These are phyloP conservation scores for Stropharia rugosoannulata DNA, from an alignment of 768 basidiomycete genomes.

Conservation along the genomic window DNA sequence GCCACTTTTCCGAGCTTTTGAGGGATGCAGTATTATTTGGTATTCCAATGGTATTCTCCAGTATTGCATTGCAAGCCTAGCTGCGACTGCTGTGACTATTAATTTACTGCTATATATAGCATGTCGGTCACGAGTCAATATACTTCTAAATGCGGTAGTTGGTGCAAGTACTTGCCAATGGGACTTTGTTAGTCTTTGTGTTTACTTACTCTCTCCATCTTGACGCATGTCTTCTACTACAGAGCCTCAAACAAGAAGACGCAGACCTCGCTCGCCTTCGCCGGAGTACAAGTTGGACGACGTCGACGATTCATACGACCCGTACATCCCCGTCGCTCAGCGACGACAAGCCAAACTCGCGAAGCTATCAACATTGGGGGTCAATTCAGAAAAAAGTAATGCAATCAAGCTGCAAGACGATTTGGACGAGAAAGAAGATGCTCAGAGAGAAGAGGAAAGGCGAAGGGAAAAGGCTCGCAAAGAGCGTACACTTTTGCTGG, in stretches of 20 bases:
- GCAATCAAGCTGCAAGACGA: slow-evolving; percentile 55
- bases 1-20: neutral
- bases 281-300: slow-evolving; percentile 63
- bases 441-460: slow-evolving; percentile 76
- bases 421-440: slow-evolving; percentile 69
- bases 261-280: slow-evolving; percentile 55
- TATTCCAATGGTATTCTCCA: neutral
- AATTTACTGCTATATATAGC: too few species aligned
- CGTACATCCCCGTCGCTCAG: slow-evolving; percentile 87
- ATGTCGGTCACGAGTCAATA: too few species aligned
- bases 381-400: slow-evolving; percentile 51
- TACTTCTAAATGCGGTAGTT: too few species aligned
- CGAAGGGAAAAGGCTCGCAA: slow-evolving; percentile 73
- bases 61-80: too few species aligned
- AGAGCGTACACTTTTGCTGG: slow-evolving; percentile 85
- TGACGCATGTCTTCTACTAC: neutral
- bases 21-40: neutral
- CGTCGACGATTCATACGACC: slow-evolving; percentile 67
- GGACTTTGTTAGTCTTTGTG: too few species aligned
- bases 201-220: too few species aligned
- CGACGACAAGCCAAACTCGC: slow-evolving; percentile 80
- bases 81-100: too few species aligned
- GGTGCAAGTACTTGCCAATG: too few species aligned
- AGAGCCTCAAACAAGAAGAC: slow-evolving; percentile 38
- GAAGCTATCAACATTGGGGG: slow-evolving; percentile 64